phyloP scores from a whole-genome alignment of 768 basidiomycete species.

The Leucocoprinus leucothites region DNA sequence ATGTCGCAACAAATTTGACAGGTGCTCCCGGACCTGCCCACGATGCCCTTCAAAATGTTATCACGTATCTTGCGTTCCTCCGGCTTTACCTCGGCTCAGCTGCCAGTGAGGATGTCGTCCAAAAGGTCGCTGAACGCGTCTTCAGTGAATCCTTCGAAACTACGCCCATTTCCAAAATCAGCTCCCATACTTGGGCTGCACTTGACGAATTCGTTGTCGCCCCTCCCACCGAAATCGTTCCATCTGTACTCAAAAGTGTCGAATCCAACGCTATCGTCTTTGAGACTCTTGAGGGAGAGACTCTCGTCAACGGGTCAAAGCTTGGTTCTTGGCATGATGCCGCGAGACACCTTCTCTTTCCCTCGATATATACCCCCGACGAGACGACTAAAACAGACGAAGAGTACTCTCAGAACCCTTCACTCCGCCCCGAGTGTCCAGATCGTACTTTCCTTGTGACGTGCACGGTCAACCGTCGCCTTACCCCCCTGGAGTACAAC shows the following conservation, averaged over 20 bases:
- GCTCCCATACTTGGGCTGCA: slow-evolving; percentile 60
- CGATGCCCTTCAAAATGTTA: slow-evolving; percentile 48
- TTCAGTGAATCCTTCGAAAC: slow-evolving; percentile 46
- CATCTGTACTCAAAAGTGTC: slow-evolving; percentile 48
- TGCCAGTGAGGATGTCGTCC: slow-evolving; percentile 51
- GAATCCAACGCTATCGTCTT: slow-evolving; percentile 75
- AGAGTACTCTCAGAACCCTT: slow-evolving; percentile 56
- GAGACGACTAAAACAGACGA: slow-evolving; percentile 35
- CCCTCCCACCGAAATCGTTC: slow-evolving; percentile 15
- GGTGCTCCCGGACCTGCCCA: slow-evolving; percentile 29
- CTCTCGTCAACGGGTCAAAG: slow-evolving; percentile 57
- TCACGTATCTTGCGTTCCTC: slow-evolving; percentile 79
- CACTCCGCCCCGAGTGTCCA: slow-evolving; percentile 79
- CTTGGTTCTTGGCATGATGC: slow-evolving; percentile 27
- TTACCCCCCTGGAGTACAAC: slow-evolving; percentile 94
- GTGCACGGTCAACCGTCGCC: slow-evolving; percentile 89
- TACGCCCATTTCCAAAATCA: slow-evolving; percentile 49
- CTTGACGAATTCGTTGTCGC: slow-evolving; percentile 51
- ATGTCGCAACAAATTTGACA: slow-evolving; percentile 42
- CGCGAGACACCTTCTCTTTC: slow-evolving; percentile 87
- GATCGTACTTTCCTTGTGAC: slow-evolving; percentile 94
- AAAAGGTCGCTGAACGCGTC: slow-evolving; percentile 45
- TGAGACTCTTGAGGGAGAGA: slow-evolving; percentile 53
- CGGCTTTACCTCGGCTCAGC: slow-evolving; percentile 73
- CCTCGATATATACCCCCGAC: slow-evolving; percentile 66